Percentiles rank a stretch among this genome's conserved stretches.
Evolutionary conservation across 345 rosid genomes (phyloP).

Genomic region (Geranium brycei): DNA sequence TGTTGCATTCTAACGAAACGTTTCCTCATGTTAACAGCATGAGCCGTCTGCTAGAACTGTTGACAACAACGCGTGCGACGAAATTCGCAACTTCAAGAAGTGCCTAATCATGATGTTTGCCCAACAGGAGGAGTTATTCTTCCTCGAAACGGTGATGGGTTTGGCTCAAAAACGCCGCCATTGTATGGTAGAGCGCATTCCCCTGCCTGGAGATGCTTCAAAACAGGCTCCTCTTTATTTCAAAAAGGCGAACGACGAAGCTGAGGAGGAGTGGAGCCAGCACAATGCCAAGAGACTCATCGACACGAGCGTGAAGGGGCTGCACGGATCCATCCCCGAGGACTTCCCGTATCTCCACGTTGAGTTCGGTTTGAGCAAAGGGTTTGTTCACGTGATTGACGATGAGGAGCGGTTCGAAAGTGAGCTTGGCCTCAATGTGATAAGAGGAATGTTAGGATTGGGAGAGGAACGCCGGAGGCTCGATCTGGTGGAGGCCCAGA

Average conservation of each 20-base stretch:
- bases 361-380: conserved; percentile 68
- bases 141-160: conserved; percentile 79
- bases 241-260: conserved; percentile 92
- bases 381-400: conserved; percentile 87
- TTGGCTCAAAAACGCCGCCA: conserved; percentile 72
- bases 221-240: conserved; percentile 72
- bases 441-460: conserved; percentile 69
- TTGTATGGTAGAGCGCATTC: conserved; percentile 79
- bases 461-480: conserved; percentile 63
- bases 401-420: conserved; percentile 71
- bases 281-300: conserved; percentile 90
- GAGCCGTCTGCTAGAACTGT: conserved; percentile 62
- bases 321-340: conserved; percentile 73
- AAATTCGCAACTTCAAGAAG: conserved; percentile 84
- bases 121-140: conserved; percentile 64
- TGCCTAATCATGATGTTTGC: conserved; percentile 87
- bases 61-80: conserved; percentile 70
- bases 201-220: conserved; percentile 56
- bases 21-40: conserved; percentile 37
- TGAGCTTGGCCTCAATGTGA: conserved; percentile 73
- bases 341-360: conserved; percentile 90
- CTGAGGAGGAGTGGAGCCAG: conserved; percentile 97
- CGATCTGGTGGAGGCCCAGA: conserved; percentile 56
- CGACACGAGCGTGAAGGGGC: conserved; percentile 75
- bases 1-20: neutral